Evolutionary conservation across 2,329 filamentous ascomycete species (phyloP), one percentile per base, ranked within the genome.

Genomic region (Teratosphaeria gauchensis): DNA sequence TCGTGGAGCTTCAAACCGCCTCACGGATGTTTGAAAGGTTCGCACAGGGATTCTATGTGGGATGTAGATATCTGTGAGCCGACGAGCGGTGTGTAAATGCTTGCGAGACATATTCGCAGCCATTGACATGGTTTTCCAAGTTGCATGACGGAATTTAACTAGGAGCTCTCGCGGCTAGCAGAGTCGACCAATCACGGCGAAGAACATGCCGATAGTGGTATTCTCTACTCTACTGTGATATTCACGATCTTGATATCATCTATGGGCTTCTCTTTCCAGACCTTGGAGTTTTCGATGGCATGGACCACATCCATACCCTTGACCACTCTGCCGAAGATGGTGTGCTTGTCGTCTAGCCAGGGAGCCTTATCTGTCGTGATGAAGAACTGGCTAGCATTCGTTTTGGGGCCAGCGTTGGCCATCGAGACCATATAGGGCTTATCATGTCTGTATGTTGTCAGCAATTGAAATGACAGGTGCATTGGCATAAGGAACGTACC

Each of bases 181-280:
- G 16, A 48, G 42, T 6, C 6, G 42, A 16, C 42, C 42, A 48
- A 48, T 48, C 42, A 48, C 42, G 42, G 42, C n/a, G 42, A 48
- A 48, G 42, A n/a, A 48, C 42, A 48, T 21, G 42, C 42, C 16
- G n/a, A 48, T 21, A 19, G n/a, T 5, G 6, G 4, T 48, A 48
- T 48, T 6, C 16, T 31, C 52, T 53, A 53, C 53, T 35, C 53
- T 55, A 55, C 53, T n/a, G 30, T 42, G 66, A 99, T 95, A 71
- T 89, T 96, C 59, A 99, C 84, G 65, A 99, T 95, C 76, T 96
- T 97, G 69, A 99, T 92, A 72, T 99, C 94, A 69, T 96, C 91
- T 73, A 95, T 89, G 0, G 94, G 94, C 78, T 92, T 95, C 77
- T 99, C 95, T 78, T 87, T 87, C 73, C 88, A 86, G 3, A 91